A percentile compares a stretch with the other conserved stretches of the same genome.
These are phyloP conservation scores for Penicillium pulvis DNA, from an alignment of 495 filamentous ascomycete species.

Conservation along the genomic window DNA sequence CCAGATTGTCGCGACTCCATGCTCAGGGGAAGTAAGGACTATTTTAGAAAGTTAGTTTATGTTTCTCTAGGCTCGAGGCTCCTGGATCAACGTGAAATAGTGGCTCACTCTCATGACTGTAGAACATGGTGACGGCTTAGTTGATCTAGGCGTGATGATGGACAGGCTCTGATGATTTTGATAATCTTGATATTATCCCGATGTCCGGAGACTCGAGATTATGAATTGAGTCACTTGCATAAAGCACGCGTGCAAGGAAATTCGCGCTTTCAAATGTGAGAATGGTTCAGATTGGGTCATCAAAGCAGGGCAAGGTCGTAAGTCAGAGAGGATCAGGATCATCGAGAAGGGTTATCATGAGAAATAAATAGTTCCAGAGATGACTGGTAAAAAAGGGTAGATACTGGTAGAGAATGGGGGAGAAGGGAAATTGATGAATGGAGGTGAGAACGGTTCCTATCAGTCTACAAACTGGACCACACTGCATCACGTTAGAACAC, in stretches of 20 bases:
- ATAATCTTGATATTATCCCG: not conserved
- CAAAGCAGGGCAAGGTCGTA: not conserved
- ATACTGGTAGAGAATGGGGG: not conserved
- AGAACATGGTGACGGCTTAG: slow-evolving; percentile 67
- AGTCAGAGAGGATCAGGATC: not conserved
- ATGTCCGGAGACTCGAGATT: not conserved
- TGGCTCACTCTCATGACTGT: slow-evolving; percentile 81
- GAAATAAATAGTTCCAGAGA: not conserved
- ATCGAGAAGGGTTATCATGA: not conserved
- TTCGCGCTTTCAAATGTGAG: not conserved
- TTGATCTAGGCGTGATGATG: not conserved
- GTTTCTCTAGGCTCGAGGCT: not conserved
- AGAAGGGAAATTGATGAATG: not conserved
- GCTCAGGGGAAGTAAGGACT: slow-evolving; percentile 86
- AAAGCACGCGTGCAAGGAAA: not conserved
- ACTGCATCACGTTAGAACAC: too few relatives aligned
- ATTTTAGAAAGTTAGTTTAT: slow-evolving; percentile 22
- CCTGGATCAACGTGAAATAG: not conserved
- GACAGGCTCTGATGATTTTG: not conserved
- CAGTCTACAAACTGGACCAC: not conserved
- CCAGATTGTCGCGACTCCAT: slow-evolving; percentile 96
- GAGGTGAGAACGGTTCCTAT: not conserved
- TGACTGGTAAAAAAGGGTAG: not conserved
- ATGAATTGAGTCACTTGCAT: not conserved
- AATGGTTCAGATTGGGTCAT: not conserved